Base-by-base conservation (phyloP, 176 grass and related monocot genomes). In the Paspalum notatum region DNA sequence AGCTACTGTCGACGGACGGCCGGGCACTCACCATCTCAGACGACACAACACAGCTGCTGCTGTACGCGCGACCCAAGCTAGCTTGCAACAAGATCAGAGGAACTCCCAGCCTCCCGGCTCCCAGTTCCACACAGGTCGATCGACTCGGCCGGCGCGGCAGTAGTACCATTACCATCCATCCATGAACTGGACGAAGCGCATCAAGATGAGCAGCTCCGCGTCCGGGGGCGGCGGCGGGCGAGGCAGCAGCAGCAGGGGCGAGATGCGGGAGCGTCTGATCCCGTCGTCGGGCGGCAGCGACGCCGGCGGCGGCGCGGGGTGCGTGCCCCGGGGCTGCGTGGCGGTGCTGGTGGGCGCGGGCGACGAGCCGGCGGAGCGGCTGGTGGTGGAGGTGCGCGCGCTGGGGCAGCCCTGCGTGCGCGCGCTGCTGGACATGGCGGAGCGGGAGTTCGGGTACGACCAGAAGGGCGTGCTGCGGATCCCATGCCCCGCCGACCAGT, bases 381-480 rank as follows among this genome's bases (percentile, higher is more conserved):
- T 93, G 39, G 68, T 90, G 75, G 87, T 92, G 74, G 80, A 71
- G 3, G 46, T 87, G 57, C 58, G 72, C 38, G 62, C 72, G 53
- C 71, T 92, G 53, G 71, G 65, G 26, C 60, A 61, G 62, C 87
- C 86, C 12, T 44, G 72, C 75, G 59, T 92, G 6, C 49, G 53
- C 17, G 88, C 57, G 46, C 62, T 94, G 82, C 79, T 94, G 52
- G 80, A 91, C 25, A 72, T 46, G 88, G 88, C 88, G 5, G 83
- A 70, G 69, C 45, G 52, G 37, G 85, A 91, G 79, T 81, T 91
- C 58, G 91, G 88, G 7, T 86, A 94, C 65, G 42, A 18, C 24
- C 89, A 86, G 53, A 46, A 84, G 77, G 75, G 92, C 60, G 65
- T 91, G 41, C 78, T 94, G 12, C 79, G 80, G 37, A 78, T 94